phyloP scores from a whole-genome alignment of 106 monocot species.

The Ottelia alismoides region DNA sequence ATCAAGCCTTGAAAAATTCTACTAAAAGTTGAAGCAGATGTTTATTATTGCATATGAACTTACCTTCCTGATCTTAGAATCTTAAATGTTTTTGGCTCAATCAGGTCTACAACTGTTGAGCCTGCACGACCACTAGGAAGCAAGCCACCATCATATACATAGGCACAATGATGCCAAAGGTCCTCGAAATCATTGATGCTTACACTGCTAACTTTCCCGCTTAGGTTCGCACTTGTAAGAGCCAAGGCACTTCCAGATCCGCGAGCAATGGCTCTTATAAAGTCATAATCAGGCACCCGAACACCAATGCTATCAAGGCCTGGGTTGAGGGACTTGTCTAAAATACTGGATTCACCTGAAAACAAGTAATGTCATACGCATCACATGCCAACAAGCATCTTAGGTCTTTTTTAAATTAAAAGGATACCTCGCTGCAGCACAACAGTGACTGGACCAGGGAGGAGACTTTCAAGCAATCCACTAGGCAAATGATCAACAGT shows the following conservation, averaged over 20 bases:
- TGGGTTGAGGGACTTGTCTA: conserved; percentile 81
- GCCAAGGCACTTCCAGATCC: conserved; percentile 77
- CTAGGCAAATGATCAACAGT: conserved; percentile 56
- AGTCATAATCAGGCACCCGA: conserved; percentile 71
- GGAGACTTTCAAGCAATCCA: conserved; percentile 60
- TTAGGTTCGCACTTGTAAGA: conserved; percentile 91
- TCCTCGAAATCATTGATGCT: conserved; percentile 62
- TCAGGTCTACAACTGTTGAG: conserved; percentile 86
- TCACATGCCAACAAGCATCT: background rate
- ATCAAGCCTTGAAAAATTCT: no score
- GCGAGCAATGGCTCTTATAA: conserved; percentile 59
- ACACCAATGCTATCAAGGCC: conserved; percentile 84
- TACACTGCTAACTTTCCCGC: conserved; percentile 73
- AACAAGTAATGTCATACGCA: background rate
- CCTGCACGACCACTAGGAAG: conserved; percentile 79
- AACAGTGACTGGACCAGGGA: conserved; percentile 92
- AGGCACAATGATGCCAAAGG: conserved; percentile 62
- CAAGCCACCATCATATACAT: conserved; percentile 77
- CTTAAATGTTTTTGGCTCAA: conserved; percentile 38
- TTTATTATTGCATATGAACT: no score
- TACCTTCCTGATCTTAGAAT: conserved; percentile 85
- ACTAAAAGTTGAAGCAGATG: no score
- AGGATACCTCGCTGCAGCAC: conserved; percentile 87
- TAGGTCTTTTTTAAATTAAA: background rate
- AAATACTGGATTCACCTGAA: conserved; percentile 59